Conservation (phyloP, 441 rosid genomes). For the Dalechampia spathulata region DNA sequence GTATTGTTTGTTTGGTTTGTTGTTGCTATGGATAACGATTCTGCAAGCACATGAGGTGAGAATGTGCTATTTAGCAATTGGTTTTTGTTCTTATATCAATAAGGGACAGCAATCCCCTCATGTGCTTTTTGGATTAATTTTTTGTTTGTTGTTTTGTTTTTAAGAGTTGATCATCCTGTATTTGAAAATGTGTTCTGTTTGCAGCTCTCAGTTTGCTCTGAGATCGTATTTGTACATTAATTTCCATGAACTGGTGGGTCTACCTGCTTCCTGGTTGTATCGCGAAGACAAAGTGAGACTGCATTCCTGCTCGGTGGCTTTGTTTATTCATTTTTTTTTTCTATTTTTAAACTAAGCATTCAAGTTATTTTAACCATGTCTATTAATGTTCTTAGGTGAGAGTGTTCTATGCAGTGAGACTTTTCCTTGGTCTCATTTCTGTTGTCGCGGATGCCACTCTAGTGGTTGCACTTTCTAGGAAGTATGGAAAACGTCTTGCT, state of each 20-base stretch:
- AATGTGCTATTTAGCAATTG: too few species aligned
- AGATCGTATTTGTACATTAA: constrained; percentile 76
- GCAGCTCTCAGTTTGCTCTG: constrained; percentile 90
- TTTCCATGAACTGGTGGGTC: constrained; percentile 73
- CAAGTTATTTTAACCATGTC: not conserved
- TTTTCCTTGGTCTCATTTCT: constrained; percentile 81
- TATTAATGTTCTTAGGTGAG: constrained; percentile 40
- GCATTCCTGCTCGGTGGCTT: not conserved
- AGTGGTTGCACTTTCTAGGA: constrained; percentile 82
- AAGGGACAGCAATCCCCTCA: too few species aligned
- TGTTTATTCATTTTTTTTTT: not conserved
- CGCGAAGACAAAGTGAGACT: constrained; percentile 66
- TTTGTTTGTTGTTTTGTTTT: not conserved
- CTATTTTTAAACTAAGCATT: constrained; percentile 1
- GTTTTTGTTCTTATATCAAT: too few species aligned
- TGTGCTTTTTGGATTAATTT: too few species aligned
- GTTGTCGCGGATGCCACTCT: constrained; percentile 72
- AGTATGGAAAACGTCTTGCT: constrained; percentile 83
- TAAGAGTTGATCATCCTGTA: not conserved
- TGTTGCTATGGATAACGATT: too few species aligned
- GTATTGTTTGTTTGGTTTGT: too few species aligned
- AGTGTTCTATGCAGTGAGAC: constrained; percentile 88
- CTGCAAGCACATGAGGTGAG: too few species aligned
- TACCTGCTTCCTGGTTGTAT: constrained; percentile 80
- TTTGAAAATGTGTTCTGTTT: constrained; percentile 5